phyloP scores from a whole-genome alignment of 495 filamentous ascomycete species.

The Mytilinidion resinicola region DNA sequence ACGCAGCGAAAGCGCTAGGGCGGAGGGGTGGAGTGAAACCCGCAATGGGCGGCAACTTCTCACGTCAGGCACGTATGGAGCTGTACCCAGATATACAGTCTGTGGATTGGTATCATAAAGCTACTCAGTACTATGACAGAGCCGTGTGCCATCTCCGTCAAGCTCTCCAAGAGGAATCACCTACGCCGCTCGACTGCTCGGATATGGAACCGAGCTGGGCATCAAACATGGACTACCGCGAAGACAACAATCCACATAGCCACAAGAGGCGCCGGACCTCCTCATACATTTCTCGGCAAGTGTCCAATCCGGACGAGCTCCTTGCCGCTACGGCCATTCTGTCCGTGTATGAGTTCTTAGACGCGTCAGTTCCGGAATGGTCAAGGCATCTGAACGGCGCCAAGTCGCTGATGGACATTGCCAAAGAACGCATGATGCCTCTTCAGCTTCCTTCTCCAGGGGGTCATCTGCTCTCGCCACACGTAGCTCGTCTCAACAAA shows the following conservation, averaged over 20 bases:
- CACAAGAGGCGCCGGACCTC: conserved; percentile 38
- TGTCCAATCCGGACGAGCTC: conserved; percentile 53
- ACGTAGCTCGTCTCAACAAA: conserved; percentile 42
- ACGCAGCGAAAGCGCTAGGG: conserved; percentile 56
- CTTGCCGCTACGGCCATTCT: conserved; percentile 58
- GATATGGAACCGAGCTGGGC: conserved; percentile 35
- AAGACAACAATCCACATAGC: background rate
- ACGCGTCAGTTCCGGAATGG: conserved; percentile 56
- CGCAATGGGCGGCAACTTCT: conserved; percentile 44
- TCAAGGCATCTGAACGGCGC: conserved; percentile 59
- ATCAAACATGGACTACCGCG: background rate
- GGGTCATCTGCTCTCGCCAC: conserved; percentile 11
- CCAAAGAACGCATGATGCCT: conserved; percentile 59
- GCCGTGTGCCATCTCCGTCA: conserved; percentile 58
- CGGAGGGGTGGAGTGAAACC: conserved; percentile 48
- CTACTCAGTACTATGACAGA: conserved; percentile 57
- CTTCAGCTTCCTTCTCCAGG: conserved; percentile 42
- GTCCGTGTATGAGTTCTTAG: conserved; percentile 59
- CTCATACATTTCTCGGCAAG: conserved; percentile 35
- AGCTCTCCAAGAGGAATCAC: conserved; percentile 45
- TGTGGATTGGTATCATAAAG: conserved; percentile 51
- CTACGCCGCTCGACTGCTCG: conserved; percentile 21
- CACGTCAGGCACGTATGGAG: conserved; percentile 48
- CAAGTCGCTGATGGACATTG: conserved; percentile 56
- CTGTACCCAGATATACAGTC: conserved; percentile 42